Conservation (phyloP, 306 rosid species). For the Benincasa hispida region DNA sequence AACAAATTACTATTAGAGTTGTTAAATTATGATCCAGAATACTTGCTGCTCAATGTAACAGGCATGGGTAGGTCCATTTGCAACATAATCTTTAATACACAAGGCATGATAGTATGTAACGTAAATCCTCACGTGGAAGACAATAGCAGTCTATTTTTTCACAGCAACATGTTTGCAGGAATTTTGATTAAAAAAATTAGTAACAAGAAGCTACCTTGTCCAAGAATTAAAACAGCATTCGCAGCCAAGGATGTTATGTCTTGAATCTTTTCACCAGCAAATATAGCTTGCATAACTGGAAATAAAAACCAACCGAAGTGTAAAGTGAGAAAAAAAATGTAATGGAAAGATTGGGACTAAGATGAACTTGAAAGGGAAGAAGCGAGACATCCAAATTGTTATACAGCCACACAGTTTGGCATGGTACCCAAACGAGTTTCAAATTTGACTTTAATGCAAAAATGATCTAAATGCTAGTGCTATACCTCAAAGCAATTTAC, state of each 20-base stretch:
- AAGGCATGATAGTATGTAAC: neutral
- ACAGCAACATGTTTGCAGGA: neutral
- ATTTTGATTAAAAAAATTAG: neutral
- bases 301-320: neutral
- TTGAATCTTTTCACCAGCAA: constrained; percentile 66
- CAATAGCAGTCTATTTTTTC: neutral
- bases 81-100: neutral
- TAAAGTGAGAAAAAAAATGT: neutral
- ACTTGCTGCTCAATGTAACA: neutral
- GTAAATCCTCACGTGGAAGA: neutral
- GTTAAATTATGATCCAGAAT: neutral
- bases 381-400: neutral
- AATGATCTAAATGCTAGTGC: neutral
- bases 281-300: constrained; percentile 48
- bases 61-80: neutral
- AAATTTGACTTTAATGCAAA: neutral
- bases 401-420: neutral
- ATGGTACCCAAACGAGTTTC: neutral
- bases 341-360: neutral
- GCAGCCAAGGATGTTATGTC: constrained; percentile 53
- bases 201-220: constrained; percentile 52
- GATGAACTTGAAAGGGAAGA: neutral
- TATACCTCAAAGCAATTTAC: neutral
- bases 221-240: constrained; percentile 70
- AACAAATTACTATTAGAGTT: too few relatives aligned